Conservation (phyloP, 257 asterid genomes). For the Haberlea rhodopensis region DNA sequence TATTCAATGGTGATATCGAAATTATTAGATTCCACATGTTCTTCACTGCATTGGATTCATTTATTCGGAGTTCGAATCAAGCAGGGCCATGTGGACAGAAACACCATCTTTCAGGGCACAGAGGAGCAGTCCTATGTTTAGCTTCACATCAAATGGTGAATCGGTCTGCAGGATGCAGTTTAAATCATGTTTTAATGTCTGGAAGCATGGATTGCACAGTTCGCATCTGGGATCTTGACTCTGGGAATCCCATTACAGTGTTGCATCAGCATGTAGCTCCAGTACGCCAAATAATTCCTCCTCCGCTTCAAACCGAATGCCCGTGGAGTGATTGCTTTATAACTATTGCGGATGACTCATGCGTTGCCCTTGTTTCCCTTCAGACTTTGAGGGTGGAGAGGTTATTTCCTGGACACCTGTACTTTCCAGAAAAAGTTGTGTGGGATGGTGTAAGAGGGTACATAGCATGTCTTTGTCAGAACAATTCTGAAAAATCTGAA, state of each 20-base stretch:
- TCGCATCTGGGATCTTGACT: slow-evolving; percentile 90
- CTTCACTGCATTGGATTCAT: slow-evolving; percentile 46
- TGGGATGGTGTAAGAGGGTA: slow-evolving; percentile 94
- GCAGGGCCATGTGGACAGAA: slow-evolving; percentile 41
- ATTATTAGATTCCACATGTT: slow-evolving; percentile 61
- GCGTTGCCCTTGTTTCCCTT: slow-evolving; percentile 77
- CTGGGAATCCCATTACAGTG: slow-evolving; percentile 55
- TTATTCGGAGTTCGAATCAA: slow-evolving; percentile 32
- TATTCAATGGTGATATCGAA: slow-evolving; percentile 72
- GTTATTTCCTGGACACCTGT: slow-evolving; percentile 83
- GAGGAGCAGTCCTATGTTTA: slow-evolving; percentile 83
- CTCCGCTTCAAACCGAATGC: slow-evolving; percentile 56
- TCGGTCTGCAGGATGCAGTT: slow-evolving; percentile 41
- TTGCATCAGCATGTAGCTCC: slow-evolving; percentile 96
- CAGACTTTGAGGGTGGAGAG: slow-evolving; percentile 84
- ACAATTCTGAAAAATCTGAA: slow-evolving; percentile 59
- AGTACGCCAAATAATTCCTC: slow-evolving; percentile 82
- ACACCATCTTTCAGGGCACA: slow-evolving; percentile 68
- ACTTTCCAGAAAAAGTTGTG: slow-evolving; percentile 72
- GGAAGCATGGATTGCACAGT: slow-evolving; percentile 95
- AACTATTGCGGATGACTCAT: slow-evolving; percentile 79
- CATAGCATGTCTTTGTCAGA: slow-evolving; percentile 80
- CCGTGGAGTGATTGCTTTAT: slow-evolving; percentile 95
- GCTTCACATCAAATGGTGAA: slow-evolving; percentile 74
- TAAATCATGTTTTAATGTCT: slow-evolving; percentile 70